These are phyloP conservation scores for Cruciata laevipes DNA, from an alignment of 257 asterid genomes.

Conservation along the genomic window DNA sequence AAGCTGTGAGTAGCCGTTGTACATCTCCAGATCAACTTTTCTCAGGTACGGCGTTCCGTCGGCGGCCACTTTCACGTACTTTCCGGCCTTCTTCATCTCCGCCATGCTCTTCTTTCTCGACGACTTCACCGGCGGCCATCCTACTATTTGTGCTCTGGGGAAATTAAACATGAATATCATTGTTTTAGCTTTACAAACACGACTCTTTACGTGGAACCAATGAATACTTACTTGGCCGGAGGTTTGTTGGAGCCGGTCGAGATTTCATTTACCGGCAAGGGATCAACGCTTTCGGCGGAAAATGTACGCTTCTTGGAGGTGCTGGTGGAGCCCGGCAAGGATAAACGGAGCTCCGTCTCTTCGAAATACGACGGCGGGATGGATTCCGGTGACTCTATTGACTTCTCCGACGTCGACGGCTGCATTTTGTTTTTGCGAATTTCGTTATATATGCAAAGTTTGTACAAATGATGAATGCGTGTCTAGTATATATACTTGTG, in stretches of 20 bases:
- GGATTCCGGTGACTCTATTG: slow-evolving; percentile 24
- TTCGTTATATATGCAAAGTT: not conserved
- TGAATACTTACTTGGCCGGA: slow-evolving; percentile 37
- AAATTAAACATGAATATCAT: too few relatives aligned
- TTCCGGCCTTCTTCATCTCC: slow-evolving; percentile 25
- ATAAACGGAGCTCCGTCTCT: slow-evolving; percentile 64
- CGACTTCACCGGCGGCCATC: slow-evolving; percentile 84
- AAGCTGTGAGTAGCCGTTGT: slow-evolving; percentile 41
- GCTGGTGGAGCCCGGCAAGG: slow-evolving; percentile 37
- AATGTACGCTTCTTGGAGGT: slow-evolving; percentile 45
- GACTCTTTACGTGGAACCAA: not conserved
- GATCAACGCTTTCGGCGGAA: slow-evolving; percentile 23
- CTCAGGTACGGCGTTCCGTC: slow-evolving; percentile 80
- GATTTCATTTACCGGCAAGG: slow-evolving; percentile 9
- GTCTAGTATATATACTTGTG: not conserved
- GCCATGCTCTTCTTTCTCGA: slow-evolving; percentile 41
- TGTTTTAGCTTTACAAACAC: not conserved
- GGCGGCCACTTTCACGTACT: slow-evolving; percentile 67
- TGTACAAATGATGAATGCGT: not conserved
- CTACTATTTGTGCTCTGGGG: slow-evolving; percentile 62
- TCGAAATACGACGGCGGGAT: slow-evolving; percentile 23
- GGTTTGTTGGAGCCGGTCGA: slow-evolving; percentile 16
- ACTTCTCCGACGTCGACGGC: slow-evolving; percentile 7
- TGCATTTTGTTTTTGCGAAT: not conserved
- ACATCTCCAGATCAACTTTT: slow-evolving; percentile 52